Percentiles rank a stretch among this genome's conserved stretches.
phyloP scores from a whole-genome alignment of 306 rosid genomes.

The peach (Prunus persica) region Prunus_persica_NCBIv2 NC_034014.1:3934001-3934500 shows the following conservation, averaged over 20 bases:
- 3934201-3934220: not conserved
- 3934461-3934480: no score
- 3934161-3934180: not conserved
- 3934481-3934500: no score
- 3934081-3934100: no score
- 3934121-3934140: accelerated
- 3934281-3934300: not conserved
- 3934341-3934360: not conserved
- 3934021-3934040: no score
- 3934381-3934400: not conserved
- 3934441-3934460: no score
- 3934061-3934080: no score
- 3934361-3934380: not conserved
- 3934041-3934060: no score
- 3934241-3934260: not conserved
- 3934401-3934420: not conserved
- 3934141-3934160: no score
- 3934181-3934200: not conserved
- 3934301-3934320: not conserved
- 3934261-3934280: slow-evolving; percentile 6
- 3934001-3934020: no score
- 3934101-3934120: accelerated
- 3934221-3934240: slow-evolving; percentile 7
- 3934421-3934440: not conserved
- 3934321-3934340: not conserved